Evolutionary conservation across 495 filamentous ascomycete species (phyloP), one percentile per base, ranked within the genome.

Genomic region (Aspergillus heteromorphus): DNA sequence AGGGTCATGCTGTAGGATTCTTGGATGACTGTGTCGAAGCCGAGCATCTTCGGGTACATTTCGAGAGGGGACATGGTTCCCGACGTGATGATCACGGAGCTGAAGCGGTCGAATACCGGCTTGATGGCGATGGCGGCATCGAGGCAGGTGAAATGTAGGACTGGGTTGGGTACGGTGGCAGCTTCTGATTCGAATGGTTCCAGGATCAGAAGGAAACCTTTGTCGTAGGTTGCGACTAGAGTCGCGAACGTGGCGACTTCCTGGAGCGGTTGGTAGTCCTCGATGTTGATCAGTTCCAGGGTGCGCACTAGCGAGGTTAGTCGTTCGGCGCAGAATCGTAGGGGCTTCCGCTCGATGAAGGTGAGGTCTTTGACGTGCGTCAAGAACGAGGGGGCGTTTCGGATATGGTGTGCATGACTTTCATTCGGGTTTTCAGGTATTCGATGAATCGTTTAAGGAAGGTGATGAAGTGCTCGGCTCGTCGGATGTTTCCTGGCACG

Each of bases 201-300:
- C 30, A 97, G 79, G 40, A 99, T 99, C 23, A 99, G 79, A 4
- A 95, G 78, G 64, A 99, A 99, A 4, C 95, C 95, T 64, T 90
- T 96, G 55, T 99, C 95, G 66, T 99, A 99, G 1, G 95, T 99
- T 40, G 93, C 87, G 29, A 93, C 91, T 0, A 99, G 80, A 2
- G 95, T 99, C n/a, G 95, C 95, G 66, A 99, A 99, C 1, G 92
- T 96, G 7, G 95, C 95, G 11, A 99, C 91, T 76, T 99, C 92
- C 76, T 99, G 95, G 0, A 99, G 80, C 5, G 93, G 87, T 55
- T 95, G 91, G 64, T 95, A 97, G 64, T 99, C 95, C 72, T 97
- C 95, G 48, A 99, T 96, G 58, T 95, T 96, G 17, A 91, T 91
- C 48, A 99, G 86, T 64, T 99, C 95, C 20, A 99, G 82, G 0